Conservation (phyloP, 2,329 filamentous ascomycete species). For the Fusarium sp. region DNA sequence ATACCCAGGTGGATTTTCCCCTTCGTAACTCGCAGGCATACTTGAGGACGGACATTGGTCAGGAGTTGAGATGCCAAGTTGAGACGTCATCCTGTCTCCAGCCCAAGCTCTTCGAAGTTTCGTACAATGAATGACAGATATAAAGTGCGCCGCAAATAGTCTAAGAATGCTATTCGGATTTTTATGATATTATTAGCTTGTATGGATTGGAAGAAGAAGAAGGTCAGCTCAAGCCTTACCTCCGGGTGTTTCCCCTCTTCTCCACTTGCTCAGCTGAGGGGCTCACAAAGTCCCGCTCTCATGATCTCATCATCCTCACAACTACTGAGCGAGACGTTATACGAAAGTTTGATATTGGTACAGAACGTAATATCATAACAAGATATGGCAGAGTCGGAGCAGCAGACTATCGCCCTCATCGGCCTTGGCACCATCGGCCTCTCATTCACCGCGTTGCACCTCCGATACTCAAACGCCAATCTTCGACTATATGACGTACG, state of each 20-base stretch:
- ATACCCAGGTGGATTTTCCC: no score
- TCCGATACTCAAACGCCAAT: slow-evolving; percentile 26
- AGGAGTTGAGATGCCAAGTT: no score
- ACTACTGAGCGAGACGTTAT: neutral
- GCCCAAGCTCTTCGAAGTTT: no score
- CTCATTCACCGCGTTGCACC: slow-evolving; percentile 29
- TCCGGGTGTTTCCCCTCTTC: slow-evolving; percentile 29
- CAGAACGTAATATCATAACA: no score
- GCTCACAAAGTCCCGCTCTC: neutral
- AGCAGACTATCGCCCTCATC: slow-evolving; percentile 32
- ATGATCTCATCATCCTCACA: neutral
- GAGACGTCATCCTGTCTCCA: no score
- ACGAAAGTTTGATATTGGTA: neutral
- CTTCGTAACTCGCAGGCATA: no score
- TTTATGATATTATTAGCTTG: neutral
- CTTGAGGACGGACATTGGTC: no score
- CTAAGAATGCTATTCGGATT: neutral
- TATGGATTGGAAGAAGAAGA: neutral
- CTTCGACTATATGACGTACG: slow-evolving; percentile 28
- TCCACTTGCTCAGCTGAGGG: slow-evolving; percentile 1
- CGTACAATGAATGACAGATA: neutral
- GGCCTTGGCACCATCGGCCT: slow-evolving; percentile 32
- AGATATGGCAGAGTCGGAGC: neutral
- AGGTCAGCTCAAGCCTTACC: neutral
- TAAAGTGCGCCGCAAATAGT: neutral